Evolutionary conservation across 805 yeast species (phyloP).

Genomic region (Phaffomyces opuntiae): DNA sequence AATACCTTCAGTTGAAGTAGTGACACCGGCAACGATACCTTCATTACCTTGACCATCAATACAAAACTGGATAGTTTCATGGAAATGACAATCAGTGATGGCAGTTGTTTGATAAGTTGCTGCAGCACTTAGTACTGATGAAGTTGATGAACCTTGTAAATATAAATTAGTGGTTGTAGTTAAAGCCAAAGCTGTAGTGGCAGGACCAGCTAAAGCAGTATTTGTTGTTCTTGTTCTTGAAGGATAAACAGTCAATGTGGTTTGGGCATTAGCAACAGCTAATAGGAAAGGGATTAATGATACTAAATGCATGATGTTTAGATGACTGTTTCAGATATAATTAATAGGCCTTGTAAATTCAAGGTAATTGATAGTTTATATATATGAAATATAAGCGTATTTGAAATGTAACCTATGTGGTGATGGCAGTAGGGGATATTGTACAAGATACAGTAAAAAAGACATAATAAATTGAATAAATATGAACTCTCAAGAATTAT

Average conservation of each 20-base stretch:
- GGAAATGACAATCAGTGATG: conserved; percentile 16
- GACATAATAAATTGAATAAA: too few species aligned
- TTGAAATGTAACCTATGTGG: too few species aligned
- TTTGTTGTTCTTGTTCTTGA: not conserved
- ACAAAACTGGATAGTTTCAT: conserved; percentile 10
- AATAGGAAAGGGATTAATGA: not conserved
- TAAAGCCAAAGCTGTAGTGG: not conserved
- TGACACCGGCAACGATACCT: conserved; percentile 11
- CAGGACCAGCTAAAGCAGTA: not conserved
- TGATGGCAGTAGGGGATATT: too few species aligned
- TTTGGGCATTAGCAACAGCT: not conserved
- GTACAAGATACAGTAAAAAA: too few species aligned
- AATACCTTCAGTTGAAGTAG: conserved; percentile 6
- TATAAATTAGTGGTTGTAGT: conserved; percentile 1
- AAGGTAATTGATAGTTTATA: too few species aligned
- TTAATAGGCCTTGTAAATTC: too few species aligned
- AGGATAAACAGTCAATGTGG: not conserved
- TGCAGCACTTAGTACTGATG: not conserved
- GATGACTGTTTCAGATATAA: too few species aligned
- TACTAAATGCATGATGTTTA: too few species aligned
- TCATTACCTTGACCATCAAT: conserved; percentile 12
- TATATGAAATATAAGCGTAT: too few species aligned
- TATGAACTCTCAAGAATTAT: not conserved
- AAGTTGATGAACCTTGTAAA: not conserved
- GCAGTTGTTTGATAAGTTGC: conserved; percentile 11